Conservation (phyloP, 108 stramenopile species). For the Nitzschia sp. region DNA sequence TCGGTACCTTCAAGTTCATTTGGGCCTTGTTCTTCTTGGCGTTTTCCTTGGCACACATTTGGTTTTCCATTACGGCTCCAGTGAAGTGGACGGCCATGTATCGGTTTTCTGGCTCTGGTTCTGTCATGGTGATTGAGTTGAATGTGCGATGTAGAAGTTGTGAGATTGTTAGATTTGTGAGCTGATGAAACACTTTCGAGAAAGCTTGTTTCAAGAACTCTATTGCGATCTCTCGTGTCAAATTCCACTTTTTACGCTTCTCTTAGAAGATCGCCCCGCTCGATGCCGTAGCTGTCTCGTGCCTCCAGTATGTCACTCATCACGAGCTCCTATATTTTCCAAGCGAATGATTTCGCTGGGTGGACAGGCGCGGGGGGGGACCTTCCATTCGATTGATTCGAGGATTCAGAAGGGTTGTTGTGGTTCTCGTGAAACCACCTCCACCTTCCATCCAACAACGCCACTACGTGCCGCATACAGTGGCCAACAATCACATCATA, state of each 20-base stretch:
- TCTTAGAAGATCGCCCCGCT: not conserved
- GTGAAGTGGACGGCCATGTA: slow-evolving; percentile 24
- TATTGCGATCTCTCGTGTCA: not conserved
- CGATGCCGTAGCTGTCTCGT: no score
- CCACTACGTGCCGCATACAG: no score
- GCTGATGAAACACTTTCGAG: not conserved
- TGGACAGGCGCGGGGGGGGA: not conserved
- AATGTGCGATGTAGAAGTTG: not conserved
- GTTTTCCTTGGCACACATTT: slow-evolving; percentile 17
- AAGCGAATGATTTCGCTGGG: no score
- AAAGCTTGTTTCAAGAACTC: not conserved
- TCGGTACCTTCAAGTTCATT: slow-evolving; percentile 12
- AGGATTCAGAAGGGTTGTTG: no score
- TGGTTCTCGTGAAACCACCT: no score
- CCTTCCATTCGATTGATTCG: not conserved
- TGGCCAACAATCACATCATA: no score
- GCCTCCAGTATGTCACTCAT: no score
- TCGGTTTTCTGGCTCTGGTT: slow-evolving; percentile 3
- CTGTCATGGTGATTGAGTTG: slow-evolving; percentile 6
- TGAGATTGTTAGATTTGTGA: not conserved
- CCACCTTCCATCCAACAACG: no score
- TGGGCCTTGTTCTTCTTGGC: slow-evolving; percentile 11
- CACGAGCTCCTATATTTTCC: no score
- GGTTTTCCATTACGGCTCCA: slow-evolving; percentile 7
- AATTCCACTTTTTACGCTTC: not conserved